These are phyloP conservation scores for Bullera alba DNA, from an alignment of 768 basidiomycete genomes.

Conservation along the genomic window DNA sequence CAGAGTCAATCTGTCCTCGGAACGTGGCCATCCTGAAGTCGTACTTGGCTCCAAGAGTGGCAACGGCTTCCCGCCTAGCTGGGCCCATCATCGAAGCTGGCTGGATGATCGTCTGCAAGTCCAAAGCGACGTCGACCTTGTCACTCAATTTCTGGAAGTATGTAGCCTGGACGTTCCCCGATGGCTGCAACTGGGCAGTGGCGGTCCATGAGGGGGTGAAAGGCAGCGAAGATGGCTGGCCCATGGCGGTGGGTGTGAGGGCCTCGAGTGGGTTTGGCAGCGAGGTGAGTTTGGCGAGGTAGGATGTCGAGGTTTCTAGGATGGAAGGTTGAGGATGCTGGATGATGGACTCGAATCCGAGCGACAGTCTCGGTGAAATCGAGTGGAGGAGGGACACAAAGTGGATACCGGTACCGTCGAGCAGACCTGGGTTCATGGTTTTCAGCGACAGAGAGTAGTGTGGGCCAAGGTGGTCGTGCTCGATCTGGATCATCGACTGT, in stretches of 20 bases:
- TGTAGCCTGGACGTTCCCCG: conserved; percentile 77
- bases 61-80: conserved; percentile 76
- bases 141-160: conserved; percentile 96
- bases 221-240: conserved; percentile 22
- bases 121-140: conserved; percentile 95
- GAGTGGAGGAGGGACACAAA: conserved; percentile 89
- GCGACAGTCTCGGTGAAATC: conserved; percentile 75
- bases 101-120: conserved; percentile 63
- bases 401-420: conserved; percentile 84
- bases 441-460: conserved; percentile 83
- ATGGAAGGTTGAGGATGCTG: conserved; percentile 66
- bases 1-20: conserved; percentile 87
- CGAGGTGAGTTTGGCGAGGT: conserved; percentile 47
- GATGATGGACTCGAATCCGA: conserved; percentile 77
- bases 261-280: conserved; percentile 28
- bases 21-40: conserved; percentile 90
- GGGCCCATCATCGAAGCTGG: conserved; percentile 55
- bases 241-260: conserved; percentile 27
- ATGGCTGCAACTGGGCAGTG: conserved; percentile 78
- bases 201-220: conserved; percentile 64
- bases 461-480: conserved; percentile 84
- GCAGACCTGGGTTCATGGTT: conserved; percentile 81
- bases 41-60: conserved; percentile 92
- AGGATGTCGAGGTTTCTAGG: conserved; percentile 53
- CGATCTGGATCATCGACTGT: conserved; percentile 85